These are phyloP conservation scores for Talaromyces proteolyticus DNA, from an alignment of 495 filamentous ascomycete genomes.

Conservation along the genomic window DNA sequence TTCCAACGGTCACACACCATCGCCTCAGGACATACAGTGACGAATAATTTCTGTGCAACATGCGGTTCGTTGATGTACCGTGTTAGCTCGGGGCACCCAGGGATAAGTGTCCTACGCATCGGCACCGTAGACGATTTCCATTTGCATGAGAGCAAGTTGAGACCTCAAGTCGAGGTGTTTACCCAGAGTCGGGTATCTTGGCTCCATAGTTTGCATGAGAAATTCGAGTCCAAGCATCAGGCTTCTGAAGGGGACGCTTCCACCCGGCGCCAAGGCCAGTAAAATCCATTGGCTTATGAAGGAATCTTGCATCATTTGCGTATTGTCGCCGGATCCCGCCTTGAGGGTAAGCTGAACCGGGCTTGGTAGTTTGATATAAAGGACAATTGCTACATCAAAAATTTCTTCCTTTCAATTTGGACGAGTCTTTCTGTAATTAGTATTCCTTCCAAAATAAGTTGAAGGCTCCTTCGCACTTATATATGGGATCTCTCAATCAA, in stretches of 20 bases:
- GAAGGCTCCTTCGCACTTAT: too few relatives aligned
- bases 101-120: slow-evolving; percentile 36
- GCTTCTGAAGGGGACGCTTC: background rate
- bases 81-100: slow-evolving; percentile 23
- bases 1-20: slow-evolving; percentile 33
- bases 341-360: too few relatives aligned
- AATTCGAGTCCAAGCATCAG: background rate
- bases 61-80: slow-evolving; percentile 52
- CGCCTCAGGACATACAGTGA: slow-evolving; percentile 35
- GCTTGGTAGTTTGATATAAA: too few relatives aligned
- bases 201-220: background rate
- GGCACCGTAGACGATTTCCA: slow-evolving; percentile 50
- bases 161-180: slow-evolving; percentile 14
- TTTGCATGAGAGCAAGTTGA: slow-evolving; percentile 44
- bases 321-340: too few relatives aligned
- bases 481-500: too few relatives aligned
- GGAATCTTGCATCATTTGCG: too few relatives aligned
- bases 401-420: too few relatives aligned
- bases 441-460: too few relatives aligned
- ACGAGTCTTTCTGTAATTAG: too few relatives aligned
- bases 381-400: too few relatives aligned
- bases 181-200: background rate
- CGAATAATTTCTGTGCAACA: slow-evolving; percentile 47
- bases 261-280: too few relatives aligned
- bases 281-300: too few relatives aligned